A percentile compares a stretch with the other conserved stretches of the same genome.
phyloP scores from a whole-genome alignment of 805 yeast genomes.

The Zygotorulaspora danielsina region DNA sequence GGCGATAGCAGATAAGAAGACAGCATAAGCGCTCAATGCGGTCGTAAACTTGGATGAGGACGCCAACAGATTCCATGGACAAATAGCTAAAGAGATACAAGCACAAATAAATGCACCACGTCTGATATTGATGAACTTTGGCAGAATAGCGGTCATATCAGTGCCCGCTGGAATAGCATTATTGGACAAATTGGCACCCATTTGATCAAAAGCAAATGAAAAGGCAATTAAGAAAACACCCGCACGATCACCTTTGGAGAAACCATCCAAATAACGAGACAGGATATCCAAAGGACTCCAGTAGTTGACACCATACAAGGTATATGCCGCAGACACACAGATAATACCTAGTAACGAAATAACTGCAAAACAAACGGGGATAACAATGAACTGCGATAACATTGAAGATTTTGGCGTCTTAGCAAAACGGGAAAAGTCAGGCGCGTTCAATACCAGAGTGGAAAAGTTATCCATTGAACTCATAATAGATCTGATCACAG shows the following conservation, averaged over 20 bases:
- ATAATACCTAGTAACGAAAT: constrained; percentile 83
- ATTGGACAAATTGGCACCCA: constrained; percentile 73
- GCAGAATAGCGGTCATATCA: constrained; percentile 62
- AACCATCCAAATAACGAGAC: constrained; percentile 52
- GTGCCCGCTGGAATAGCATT: constrained; percentile 71
- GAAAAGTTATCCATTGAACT: constrained; percentile 81
- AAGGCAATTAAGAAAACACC: constrained; percentile 74
- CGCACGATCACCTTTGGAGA: constrained; percentile 57
- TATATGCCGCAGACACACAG: constrained; percentile 72
- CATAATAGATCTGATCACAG: constrained; percentile 73
- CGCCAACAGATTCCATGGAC: constrained; percentile 79
- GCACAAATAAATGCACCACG: constrained; percentile 82
- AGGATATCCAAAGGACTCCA: constrained; percentile 86
- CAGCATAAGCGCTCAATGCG: constrained; percentile 74
- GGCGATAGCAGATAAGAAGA: constrained; percentile 77
- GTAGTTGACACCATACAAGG: constrained; percentile 60
- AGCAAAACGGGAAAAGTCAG: constrained; percentile 85
- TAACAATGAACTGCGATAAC: constrained; percentile 58
- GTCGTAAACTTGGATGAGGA: constrained; percentile 72
- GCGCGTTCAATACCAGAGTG: constrained; percentile 81
- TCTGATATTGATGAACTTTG: constrained; percentile 64
- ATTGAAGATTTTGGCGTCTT: constrained; percentile 47
- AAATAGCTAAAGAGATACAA: constrained; percentile 58
- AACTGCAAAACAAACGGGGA: constrained; percentile 73
- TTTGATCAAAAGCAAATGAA: constrained; percentile 69